Base-by-base conservation (phyloP, 1,284 basidiomycete genomes). In the Bjerkandera adusta region DNA sequence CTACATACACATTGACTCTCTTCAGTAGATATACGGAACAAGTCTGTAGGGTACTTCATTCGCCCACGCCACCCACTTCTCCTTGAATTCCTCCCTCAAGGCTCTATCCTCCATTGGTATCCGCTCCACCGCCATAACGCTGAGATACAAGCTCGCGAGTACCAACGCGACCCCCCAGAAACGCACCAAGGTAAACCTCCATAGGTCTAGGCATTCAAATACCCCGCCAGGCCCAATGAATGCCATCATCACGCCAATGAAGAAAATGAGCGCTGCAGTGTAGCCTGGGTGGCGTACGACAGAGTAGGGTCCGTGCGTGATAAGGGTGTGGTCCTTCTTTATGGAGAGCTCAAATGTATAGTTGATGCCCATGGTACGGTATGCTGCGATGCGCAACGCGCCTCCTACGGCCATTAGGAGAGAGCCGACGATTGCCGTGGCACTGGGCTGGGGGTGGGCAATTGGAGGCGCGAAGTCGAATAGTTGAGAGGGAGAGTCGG, bases 321-420 rank as follows among this genome's bases (percentile, higher is more conserved):
- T 34, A 36, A 49, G 47, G 11, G 38, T 21, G 36, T 49, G 47
- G 25, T 49, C 36, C 24, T 49, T 34, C n/a, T 36, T 27, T 18
- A 49, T 29, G 32, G 42, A 25, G 26, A 49, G 42, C 42, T 49
- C 21, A 43, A 49, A 49, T 8, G 47, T 49, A 36, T 44, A 49
- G 35, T 44, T 18, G 8, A 20, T 18, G 18, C 47, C 47, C 13
- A 49, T 41, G 29, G 32, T 16, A 3, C 27, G 24, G 37, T 44
- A 49, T 10, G 41, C 34, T 13, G 16, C 4, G 2, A 49, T 29
- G 11, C 47, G 47, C 8, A 48, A n/a, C 27, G 37, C 18, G 3
- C 32, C 16, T 30, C 40, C 42, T 4, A 37, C 5, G 5, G 15
- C 16, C 34, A 45, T 38, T 3, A 36, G 25, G 5, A 38, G 16